Conservation (phyloP, 1,284 basidiomycete genomes). For the Rhizoctonia solani region DNA sequence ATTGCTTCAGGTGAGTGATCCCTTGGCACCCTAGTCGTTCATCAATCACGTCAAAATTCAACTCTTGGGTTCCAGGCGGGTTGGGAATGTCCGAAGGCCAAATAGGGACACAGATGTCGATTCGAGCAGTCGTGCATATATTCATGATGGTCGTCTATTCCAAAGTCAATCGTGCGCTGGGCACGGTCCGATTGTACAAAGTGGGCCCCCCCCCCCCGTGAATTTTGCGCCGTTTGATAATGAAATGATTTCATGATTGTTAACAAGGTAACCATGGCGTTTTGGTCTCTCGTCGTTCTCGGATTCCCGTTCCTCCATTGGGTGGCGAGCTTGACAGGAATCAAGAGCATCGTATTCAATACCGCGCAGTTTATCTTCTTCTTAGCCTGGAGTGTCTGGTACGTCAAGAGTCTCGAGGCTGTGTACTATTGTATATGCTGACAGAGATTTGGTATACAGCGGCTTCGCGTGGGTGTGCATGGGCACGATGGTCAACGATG, state of each 20-base stretch:
- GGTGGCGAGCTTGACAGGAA: conserved; percentile 31
- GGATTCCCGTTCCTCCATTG: conserved; percentile 40
- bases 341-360: conserved; percentile 30
- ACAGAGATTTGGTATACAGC: conserved; percentile 1
- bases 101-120: conserved; percentile 41
- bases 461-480: conserved; percentile 27
- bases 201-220: no score
- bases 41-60: neutral
- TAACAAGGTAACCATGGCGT: conserved; percentile 30
- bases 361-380: conserved; percentile 36
- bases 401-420: conserved; percentile 10
- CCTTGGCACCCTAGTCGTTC: no score
- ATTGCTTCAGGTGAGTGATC: conserved; percentile 38
- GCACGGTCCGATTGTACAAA: conserved; percentile 7
- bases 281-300: conserved; percentile 39
- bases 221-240: no score
- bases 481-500: conserved; percentile 37
- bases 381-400: conserved; percentile 33
- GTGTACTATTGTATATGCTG: neutral
- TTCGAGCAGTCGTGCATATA: conserved; percentile 40
- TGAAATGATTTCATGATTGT: conserved; percentile 31
- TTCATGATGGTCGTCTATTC: conserved; percentile 36
- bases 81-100: conserved; percentile 40
- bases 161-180: neutral
- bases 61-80: conserved; percentile 36